A percentile compares a stretch with the other conserved stretches of the same genome.
Conservation (phyloP, 1,139 yeast genomes). For the Yamadazyma sp. region DNA sequence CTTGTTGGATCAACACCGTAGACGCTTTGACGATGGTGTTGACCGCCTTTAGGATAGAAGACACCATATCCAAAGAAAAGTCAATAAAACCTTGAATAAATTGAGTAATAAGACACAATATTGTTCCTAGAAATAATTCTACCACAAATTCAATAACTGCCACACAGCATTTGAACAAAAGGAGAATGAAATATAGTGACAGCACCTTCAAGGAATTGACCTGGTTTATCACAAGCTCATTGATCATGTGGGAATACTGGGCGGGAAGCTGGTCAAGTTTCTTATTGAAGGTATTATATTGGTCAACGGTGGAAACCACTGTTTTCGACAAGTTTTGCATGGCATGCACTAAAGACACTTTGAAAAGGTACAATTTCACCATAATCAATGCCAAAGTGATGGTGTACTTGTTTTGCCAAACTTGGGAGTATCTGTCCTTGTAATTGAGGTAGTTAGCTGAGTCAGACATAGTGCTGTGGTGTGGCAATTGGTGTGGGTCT, state of each 20-base stretch:
- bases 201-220: conserved; percentile 49
- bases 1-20: conserved; percentile 11
- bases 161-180: conserved; percentile 58
- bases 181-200: conserved; percentile 26
- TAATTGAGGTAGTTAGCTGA: conserved; percentile 26
- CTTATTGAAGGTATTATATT: conserved; percentile 14
- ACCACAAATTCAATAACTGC: conserved; percentile 62
- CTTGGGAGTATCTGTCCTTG: conserved; percentile 53
- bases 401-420: conserved; percentile 59
- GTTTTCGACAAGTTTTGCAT: conserved; percentile 32
- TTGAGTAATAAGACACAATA: conserved; percentile 76
- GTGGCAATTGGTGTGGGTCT: not conserved
- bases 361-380: conserved; percentile 51
- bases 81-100: conserved; percentile 71
- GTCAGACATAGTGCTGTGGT: too few relatives aligned
- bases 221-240: conserved; percentile 46
- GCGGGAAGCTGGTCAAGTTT: conserved; percentile 9
- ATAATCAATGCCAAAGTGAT: conserved; percentile 44
- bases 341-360: conserved; percentile 38
- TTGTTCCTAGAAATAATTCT: conserved; percentile 79
- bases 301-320: conserved; percentile 19
- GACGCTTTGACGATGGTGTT: conserved; percentile 35
- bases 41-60: conserved; percentile 58
- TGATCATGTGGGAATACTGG: conserved; percentile 54
- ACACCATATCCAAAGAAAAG: conserved; percentile 66